Evolutionary conservation across 192 early-diverging fungal species (phyloP), one percentile per base, ranked within the genome.

Genomic region (Gorgonomyces haynaldii): DNA sequence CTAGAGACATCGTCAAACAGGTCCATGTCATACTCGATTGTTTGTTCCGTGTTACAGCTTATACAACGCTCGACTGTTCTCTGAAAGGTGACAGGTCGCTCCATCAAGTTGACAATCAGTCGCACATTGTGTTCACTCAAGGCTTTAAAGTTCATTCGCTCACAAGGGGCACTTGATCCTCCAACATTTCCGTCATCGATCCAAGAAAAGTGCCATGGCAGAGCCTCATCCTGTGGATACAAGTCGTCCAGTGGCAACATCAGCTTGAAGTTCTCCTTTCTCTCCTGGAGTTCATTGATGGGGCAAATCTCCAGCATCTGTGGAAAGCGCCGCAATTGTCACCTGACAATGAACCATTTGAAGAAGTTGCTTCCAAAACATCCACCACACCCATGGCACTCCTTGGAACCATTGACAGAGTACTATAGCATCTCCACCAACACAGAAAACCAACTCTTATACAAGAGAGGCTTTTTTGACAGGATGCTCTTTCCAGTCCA

Each of bases 51-150:
- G 56, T 60, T 52, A 36, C 42, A 30, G 50, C 50, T 45, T 16
- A 31, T 17, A 4, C 28, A 10, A 36, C 64, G 44, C 6, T 37
- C 10, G n/a, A 17, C 34, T 30, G 16, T n/a, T n/a, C 32, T 20
- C 2, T 48, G 54, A 3, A 53, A 49, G 16, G 53, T 52, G 19
- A 72, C 52, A 16, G 63, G 34, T 37, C 45, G 15, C 40, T 72
- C 70, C 7, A 64, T 72, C 36, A 66, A 43, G 36, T 72, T 72
- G 10, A 72, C 70, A 36, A 72, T 62, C 15, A 72, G 45, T 25
- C 62, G 60, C 8, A 72, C 61, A 6, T 44, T 38, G 2, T 35
- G 29, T 8, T 58, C 57, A 13, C 22, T 15, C n/a, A 72, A 32
- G 1, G 70, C 56, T 1, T 31, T 31, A 36, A 54, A 68, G 47